Percentiles rank a stretch among this genome's conserved stretches.
Conservation (phyloP, 2,329 filamentous ascomycete species). For the Fusarium anguioides region DNA sequence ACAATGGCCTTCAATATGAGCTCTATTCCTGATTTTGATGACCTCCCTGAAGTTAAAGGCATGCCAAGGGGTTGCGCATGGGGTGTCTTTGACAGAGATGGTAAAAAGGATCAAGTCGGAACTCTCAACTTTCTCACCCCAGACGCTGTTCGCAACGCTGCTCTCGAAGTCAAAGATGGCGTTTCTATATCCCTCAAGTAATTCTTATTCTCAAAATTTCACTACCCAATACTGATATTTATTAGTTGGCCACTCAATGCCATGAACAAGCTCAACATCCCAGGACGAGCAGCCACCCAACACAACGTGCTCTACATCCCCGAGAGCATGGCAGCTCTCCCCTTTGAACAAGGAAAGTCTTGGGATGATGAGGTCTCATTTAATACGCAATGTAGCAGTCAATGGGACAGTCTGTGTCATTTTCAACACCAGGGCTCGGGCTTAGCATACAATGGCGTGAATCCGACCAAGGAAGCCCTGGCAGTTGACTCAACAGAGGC, state of each 20-base stretch:
- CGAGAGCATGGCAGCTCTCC: constrained; percentile 23
- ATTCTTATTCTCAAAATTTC: fast-evolving
- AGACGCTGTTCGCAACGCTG: constrained; percentile 48
- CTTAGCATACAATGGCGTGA: constrained; percentile 62
- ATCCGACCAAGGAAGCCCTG: constrained; percentile 52
- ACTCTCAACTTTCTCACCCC: constrained; percentile 65
- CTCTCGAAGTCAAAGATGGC: constrained; percentile 49
- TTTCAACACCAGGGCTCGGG: constrained; percentile 57
- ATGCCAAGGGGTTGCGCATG: constrained; percentile 63
- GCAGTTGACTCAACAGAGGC: constrained; percentile 14
- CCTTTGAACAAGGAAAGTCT: constrained; percentile 33
- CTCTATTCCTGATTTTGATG: constrained; percentile 30
- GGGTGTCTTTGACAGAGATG: constrained; percentile 60
- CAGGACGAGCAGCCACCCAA: constrained; percentile 32
- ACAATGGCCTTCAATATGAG: neutral
- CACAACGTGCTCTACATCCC: constrained; percentile 53
- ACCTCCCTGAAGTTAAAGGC: constrained; percentile 48
- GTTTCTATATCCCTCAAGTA: constrained; percentile 66
- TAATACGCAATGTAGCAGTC: constrained; percentile 66
- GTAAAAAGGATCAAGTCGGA: constrained; percentile 61
- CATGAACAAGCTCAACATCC: constrained; percentile 46
- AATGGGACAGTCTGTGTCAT: constrained; percentile 65
- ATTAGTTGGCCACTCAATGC: constrained; percentile 30
- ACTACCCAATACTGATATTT: neutral
- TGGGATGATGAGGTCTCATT: constrained; percentile 63